phyloP scores from a whole-genome alignment of 148 eudicot species.

The Camellia japonica region DNA sequence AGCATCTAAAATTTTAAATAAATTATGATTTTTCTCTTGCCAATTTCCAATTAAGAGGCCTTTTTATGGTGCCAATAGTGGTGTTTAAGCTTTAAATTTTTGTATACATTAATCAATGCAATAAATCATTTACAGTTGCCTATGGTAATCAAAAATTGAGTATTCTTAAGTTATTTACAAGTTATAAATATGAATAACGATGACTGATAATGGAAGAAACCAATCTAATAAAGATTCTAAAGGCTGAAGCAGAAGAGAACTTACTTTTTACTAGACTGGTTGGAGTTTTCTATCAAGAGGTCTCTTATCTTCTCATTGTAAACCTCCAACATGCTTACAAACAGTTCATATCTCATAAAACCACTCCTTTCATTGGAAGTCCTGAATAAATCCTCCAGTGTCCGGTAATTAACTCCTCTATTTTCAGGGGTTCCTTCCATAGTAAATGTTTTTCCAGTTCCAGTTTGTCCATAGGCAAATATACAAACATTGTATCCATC shows the following conservation, averaged over 20 bases:
- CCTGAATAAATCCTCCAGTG: constrained; percentile 77
- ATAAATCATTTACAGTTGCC: neutral
- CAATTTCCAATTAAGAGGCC: neutral
- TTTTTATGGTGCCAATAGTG: neutral
- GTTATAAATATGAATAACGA: neutral
- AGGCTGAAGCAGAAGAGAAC: constrained; percentile 12
- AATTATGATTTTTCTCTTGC: too few species aligned
- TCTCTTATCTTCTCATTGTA: constrained; percentile 94
- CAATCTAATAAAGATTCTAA: too few species aligned
- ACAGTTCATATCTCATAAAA: constrained; percentile 68
- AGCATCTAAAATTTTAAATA: too few species aligned
- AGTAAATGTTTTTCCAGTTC: constrained; percentile 95
- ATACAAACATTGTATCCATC: constrained; percentile 95
- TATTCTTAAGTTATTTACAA: neutral
- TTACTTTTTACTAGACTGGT: constrained; percentile 73
- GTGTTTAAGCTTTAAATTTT: neutral
- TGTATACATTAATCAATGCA: neutral
- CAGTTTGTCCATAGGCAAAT: constrained; percentile 98
- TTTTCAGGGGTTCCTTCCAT: constrained; percentile 93
- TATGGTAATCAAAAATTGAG: neutral
- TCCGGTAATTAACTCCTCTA: constrained; percentile 92
- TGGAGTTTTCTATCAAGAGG: constrained; percentile 69
- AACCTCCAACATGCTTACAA: constrained; percentile 97
- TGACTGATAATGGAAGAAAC: neutral
- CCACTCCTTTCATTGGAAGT: constrained; percentile 56